Percentiles rank a stretch among this genome's conserved stretches.
Evolutionary conservation across 345 rosid genomes (phyloP).

Genomic region (Microcos paniculata): DNA sequence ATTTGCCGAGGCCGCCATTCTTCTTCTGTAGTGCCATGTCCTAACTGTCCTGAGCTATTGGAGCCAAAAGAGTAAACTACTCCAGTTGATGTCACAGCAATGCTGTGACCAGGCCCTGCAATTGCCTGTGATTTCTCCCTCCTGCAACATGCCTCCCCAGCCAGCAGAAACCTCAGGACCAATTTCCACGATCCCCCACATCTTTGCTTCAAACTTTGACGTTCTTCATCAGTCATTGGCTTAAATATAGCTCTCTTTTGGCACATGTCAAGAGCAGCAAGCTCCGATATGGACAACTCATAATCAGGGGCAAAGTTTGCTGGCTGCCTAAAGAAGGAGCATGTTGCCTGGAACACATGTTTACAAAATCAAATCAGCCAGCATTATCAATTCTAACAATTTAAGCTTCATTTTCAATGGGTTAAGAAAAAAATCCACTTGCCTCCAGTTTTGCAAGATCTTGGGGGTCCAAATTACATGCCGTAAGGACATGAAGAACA

Average conservation of each 20-base stretch:
- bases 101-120: conserved; percentile 97
- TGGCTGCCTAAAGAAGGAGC: conserved; percentile 93
- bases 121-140: conserved; percentile 93
- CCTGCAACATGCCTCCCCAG: conserved; percentile 84
- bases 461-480: conserved; percentile 81
- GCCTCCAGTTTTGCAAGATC: conserved; percentile 99
- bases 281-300: conserved; percentile 80
- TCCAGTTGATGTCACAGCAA: conserved; percentile 76
- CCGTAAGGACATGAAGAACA: conserved; percentile 87
- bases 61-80: conserved; percentile 83
- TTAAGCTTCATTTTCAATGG: conserved; percentile 7
- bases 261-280: conserved; percentile 97
- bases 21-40: conserved; percentile 83
- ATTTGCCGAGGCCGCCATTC: conserved; percentile 77
- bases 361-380: conserved; percentile 53
- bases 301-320: conserved; percentile 81
- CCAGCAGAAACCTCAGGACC: conserved; percentile 75
- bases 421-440: conserved; percentile 30
- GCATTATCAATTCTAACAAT: conserved; percentile 51
- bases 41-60: conserved; percentile 87
- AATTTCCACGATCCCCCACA: conserved; percentile 98
- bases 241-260: conserved; percentile 74
- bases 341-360: conserved; percentile 70
- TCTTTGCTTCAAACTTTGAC: conserved; percentile 58
- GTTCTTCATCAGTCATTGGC: conserved; percentile 66